phyloP scores from a whole-genome alignment of 108 stramenopile species.

The Conticribra guillardii region DNA sequence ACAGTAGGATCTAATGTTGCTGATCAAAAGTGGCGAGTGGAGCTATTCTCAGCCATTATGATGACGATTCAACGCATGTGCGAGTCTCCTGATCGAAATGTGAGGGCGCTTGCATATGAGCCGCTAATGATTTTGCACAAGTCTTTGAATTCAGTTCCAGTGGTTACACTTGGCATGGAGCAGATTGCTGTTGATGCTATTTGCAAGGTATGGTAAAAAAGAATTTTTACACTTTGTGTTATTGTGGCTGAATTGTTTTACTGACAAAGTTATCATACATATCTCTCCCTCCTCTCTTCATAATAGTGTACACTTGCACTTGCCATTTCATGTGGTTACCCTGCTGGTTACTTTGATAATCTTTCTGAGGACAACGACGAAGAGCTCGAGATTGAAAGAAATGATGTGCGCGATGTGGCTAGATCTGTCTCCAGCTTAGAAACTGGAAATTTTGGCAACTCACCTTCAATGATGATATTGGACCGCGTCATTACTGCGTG shows the following conservation, averaged over 20 bases:
- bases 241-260: constrained; percentile 6
- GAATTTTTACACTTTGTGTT: no score
- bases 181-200: constrained; percentile 39
- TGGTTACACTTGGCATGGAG: constrained; percentile 21
- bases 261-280: neutral
- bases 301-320: constrained; percentile 56
- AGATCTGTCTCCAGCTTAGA: constrained; percentile 60
- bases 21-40: constrained; percentile 25
- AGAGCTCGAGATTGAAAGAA: constrained; percentile 84
- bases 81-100: constrained; percentile 41
- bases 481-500: constrained; percentile 34
- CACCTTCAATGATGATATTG: constrained; percentile 43
- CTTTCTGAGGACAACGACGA: constrained; percentile 67
- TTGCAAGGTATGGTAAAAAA: constrained; percentile 44
- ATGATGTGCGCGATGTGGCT: constrained; percentile 80
- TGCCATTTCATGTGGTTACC: constrained; percentile 68
- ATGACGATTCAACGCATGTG: constrained; percentile 59
- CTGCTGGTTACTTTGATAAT: constrained; percentile 68
- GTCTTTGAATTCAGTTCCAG: constrained; percentile 36
- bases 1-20: neutral
- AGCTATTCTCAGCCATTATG: constrained; percentile 48
- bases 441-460: constrained; percentile 20
- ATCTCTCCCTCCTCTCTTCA: neutral
- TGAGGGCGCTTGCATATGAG: constrained; percentile 72
- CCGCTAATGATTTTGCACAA: constrained; percentile 66